phyloP scores from a whole-genome alignment of 257 asterid genomes.

The Cruciata laevipes region DNA sequence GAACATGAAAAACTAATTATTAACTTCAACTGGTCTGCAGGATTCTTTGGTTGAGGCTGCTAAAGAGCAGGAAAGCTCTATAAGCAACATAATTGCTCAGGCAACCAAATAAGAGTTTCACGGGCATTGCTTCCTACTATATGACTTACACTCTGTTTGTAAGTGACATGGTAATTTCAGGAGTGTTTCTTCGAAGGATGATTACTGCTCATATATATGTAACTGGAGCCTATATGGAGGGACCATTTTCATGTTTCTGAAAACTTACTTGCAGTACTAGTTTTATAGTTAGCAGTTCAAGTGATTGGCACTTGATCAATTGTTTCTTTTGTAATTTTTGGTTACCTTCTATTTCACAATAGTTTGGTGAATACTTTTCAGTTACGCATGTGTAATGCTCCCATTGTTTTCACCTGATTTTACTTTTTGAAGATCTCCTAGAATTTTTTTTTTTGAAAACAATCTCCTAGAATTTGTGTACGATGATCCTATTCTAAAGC shows the following conservation, averaged over 20 bases:
- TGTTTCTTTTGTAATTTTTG: neutral
- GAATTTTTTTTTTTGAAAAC: too few relatives aligned
- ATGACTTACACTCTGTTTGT: conserved; percentile 1
- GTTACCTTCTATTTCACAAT: too few relatives aligned
- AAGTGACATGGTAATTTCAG: neutral
- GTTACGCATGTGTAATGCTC: neutral
- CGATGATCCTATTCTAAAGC: neutral
- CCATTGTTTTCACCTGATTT: neutral
- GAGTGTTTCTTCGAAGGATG: neutral
- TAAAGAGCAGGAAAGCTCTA: conserved; percentile 84
- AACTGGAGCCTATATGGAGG: neutral
- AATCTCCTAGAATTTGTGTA: neutral
- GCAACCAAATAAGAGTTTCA: conserved; percentile 61
- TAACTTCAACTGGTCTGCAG: conserved; percentile 30
- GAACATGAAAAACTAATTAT: conserved; percentile 2
- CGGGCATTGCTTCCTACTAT: neutral
- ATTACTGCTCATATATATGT: neutral
- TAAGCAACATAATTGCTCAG: conserved; percentile 85
- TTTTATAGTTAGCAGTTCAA: neutral
- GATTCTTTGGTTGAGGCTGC: conserved; percentile 97
- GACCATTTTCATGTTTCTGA: neutral
- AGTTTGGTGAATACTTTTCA: neutral
- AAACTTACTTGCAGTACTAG: neutral
- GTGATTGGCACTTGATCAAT: neutral
- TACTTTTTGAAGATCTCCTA: neutral